phyloP scores from a whole-genome alignment of 352 stramenopile genomes.

The Lagenidium sp. region DNA sequence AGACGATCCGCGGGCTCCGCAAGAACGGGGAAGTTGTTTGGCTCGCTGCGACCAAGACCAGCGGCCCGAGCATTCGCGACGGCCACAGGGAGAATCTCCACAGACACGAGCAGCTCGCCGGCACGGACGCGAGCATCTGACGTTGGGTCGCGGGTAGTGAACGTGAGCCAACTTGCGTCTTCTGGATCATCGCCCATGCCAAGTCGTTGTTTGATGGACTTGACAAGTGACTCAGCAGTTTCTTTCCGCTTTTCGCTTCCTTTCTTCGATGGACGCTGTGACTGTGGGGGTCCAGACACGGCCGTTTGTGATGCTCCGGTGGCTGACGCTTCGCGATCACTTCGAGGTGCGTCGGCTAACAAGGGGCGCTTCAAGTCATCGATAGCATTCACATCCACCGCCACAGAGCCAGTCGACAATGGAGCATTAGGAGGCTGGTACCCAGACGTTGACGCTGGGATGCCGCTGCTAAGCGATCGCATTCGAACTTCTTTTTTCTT shows the following conservation, averaged over 20 bases:
- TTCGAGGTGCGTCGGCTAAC: constrained; percentile 5
- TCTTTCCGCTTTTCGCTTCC: constrained; percentile 34
- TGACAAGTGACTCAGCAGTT: constrained; percentile 53
- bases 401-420: background rate
- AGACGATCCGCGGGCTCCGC: constrained; percentile 63
- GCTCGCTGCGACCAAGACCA: constrained; percentile 64
- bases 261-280: constrained; percentile 6
- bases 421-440: too few relatives aligned
- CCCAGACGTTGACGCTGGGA: constrained; percentile 3
- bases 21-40: constrained; percentile 74
- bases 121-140: constrained; percentile 50
- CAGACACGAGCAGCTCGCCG: constrained; percentile 56
- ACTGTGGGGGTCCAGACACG: background rate
- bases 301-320: background rate
- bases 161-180: constrained; percentile 65
- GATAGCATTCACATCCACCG: constrained; percentile 11
- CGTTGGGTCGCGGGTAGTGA: constrained; percentile 49
- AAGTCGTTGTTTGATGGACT: constrained; percentile 65
- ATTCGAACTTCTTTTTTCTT: constrained; percentile 56
- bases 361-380: constrained; percentile 14
- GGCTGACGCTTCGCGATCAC: constrained; percentile 2
- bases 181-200: constrained; percentile 73
- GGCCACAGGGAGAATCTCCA: constrained; percentile 61
- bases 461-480: constrained; percentile 16
- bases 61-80: constrained; percentile 48